Evolutionary conservation across 2,329 filamentous ascomycete genomes (phyloP).

Genomic region (Aspergillus persii): DNA sequence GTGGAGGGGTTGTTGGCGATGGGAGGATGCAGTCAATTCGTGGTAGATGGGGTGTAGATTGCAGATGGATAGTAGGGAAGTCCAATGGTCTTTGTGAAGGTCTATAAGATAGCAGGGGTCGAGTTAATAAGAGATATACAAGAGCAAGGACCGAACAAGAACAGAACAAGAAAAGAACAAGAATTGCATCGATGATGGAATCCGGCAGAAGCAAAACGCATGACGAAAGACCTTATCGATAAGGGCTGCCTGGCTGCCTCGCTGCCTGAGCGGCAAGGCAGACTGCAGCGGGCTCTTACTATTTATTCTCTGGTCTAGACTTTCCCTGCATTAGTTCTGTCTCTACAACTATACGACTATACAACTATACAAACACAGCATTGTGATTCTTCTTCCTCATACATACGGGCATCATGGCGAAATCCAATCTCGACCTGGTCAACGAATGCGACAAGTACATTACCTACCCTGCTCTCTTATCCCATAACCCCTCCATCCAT

Average conservation of each 20-base stretch:
- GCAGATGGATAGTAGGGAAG: neutral
- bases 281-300: neutral
- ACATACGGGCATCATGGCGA: slow-evolving; percentile 25
- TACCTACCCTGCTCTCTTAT: neutral
- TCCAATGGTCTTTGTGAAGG: too few relatives aligned
- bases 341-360: neutral
- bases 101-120: too few relatives aligned
- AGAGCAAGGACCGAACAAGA: neutral
- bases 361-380: too few relatives aligned
- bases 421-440: slow-evolving; percentile 55
- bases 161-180: neutral
- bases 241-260: slow-evolving; percentile 15
- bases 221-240: slow-evolving; percentile 35
- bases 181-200: slow-evolving; percentile 24
- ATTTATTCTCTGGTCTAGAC: too few relatives aligned
- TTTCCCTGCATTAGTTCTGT: neutral
- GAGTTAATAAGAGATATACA: neutral
- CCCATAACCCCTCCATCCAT: neutral
- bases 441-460: slow-evolving; percentile 55
- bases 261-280: neutral
- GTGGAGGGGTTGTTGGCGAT: neutral
- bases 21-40: neutral
- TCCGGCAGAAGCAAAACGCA: slow-evolving; percentile 20
- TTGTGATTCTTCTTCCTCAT: neutral
- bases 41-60: neutral